A percentile compares a stretch with the other conserved stretches of the same genome.
Evolutionary conservation across 768 basidiomycete species (phyloP).

Genomic region (Tylopilus felleus): DNA sequence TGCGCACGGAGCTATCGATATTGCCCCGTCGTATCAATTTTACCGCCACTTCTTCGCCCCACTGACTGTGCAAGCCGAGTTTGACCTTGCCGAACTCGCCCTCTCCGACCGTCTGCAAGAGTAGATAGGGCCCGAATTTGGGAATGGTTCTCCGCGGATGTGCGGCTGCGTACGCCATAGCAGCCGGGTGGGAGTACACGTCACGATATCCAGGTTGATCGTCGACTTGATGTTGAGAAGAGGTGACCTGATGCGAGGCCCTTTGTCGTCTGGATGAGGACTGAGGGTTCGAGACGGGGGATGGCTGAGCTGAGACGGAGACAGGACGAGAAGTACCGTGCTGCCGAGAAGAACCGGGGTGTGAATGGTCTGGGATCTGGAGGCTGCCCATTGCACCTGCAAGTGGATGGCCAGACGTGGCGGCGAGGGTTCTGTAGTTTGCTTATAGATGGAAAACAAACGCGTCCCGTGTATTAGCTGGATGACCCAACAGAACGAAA

Average conservation of each 20-base stretch:
- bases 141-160: slow-evolving; percentile 86
- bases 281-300: slow-evolving; percentile 41
- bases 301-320: slow-evolving; percentile 55
- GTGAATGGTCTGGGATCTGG: slow-evolving; percentile 43
- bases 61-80: slow-evolving; percentile 88
- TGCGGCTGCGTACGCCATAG: slow-evolving; percentile 74
- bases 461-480: slow-evolving; percentile 20
- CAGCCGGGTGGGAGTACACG: slow-evolving; percentile 83
- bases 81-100: slow-evolving; percentile 99
- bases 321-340: slow-evolving; percentile 45
- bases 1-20: slow-evolving; percentile 78
- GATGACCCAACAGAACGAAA: slow-evolving; percentile 12
- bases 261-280: slow-evolving; percentile 55
- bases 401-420: background rate
- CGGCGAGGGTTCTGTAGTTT: background rate
- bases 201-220: slow-evolving; percentile 56
- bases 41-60: slow-evolving; percentile 98
- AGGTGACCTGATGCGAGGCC: slow-evolving; percentile 69
- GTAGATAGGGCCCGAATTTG: slow-evolving; percentile 92
- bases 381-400: slow-evolving; percentile 31
- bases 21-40: slow-evolving; percentile 94
- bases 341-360: slow-evolving; percentile 46
- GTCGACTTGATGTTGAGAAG: slow-evolving; percentile 44
- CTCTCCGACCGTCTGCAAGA: slow-evolving; percentile 95
- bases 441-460: too few relatives aligned